phyloP scores from a whole-genome alignment of 2,329 filamentous ascomycete genomes.

The Berkeleyomyces basicola region DNA sequence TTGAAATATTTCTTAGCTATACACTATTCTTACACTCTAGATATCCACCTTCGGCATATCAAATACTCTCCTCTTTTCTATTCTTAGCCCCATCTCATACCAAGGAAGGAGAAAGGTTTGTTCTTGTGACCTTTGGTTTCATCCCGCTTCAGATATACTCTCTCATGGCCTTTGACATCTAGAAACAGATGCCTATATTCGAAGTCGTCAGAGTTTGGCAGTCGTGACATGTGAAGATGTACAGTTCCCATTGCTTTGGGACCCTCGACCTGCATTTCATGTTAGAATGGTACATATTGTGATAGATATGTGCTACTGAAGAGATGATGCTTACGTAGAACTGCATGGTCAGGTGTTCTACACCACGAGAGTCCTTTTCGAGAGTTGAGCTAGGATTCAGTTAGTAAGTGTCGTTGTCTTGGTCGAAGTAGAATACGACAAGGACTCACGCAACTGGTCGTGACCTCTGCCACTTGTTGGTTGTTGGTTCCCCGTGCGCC shows the following conservation, averaged over 20 bases:
- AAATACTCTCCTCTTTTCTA: neutral
- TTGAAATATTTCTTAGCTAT: neutral
- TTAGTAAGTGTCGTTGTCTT: neutral
- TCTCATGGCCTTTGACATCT: constrained; percentile 55
- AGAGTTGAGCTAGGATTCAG: constrained; percentile 11
- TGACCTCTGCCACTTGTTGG: constrained; percentile 62
- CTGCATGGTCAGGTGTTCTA: constrained; percentile 61
- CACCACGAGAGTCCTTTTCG: constrained; percentile 9
- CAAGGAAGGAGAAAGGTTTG: constrained; percentile 40
- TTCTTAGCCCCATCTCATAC: constrained; percentile 37
- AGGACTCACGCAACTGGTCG: constrained; percentile 39
- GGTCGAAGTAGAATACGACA: neutral
- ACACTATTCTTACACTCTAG: constrained; percentile 1
- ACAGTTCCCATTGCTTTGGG: constrained; percentile 57
- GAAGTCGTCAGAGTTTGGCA: constrained; percentile 46
- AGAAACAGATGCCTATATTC: constrained; percentile 68
- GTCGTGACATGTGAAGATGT: constrained; percentile 60
- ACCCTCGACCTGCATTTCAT: constrained; percentile 48
- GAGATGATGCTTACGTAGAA: constrained; percentile 47
- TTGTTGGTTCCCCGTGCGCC: constrained; percentile 66
- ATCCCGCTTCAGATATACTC: constrained; percentile 50
- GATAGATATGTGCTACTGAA: constrained; percentile 1
- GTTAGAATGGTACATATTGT: constrained; percentile 11
- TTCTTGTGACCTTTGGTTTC: constrained; percentile 18
- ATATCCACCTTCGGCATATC: neutral